Evolutionary conservation across 306 rosid species (phyloP), one percentile per base, ranked within the genome.

Genomic region (Albizia julibrissin): DNA sequence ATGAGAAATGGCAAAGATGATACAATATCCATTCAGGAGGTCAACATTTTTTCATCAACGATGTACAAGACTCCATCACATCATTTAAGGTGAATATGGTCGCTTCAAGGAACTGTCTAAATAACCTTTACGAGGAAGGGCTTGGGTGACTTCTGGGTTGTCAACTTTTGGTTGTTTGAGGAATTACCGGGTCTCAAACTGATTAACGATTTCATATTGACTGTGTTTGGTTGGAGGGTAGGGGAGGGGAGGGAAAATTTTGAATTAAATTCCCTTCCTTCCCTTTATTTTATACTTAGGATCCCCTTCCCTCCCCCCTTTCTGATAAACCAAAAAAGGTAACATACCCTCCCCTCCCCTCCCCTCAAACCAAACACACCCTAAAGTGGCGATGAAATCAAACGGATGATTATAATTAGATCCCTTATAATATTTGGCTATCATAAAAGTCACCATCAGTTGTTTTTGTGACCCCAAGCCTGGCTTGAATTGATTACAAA

Each of bases 91-190:
- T 62, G 43, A 43, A 47, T 69, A 12, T 65, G 64, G 31, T 33
- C 65, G 46, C 10, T 33, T 22, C 47, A 77, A 31, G 14, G 29
- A 75, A 34, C 79, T 54, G 26, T 11, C 50, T 22, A 33, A 68
- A n/a, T 75, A 21, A 33, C n/a, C 50, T 37, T 72, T 31, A 47
- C 76, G 15, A 27, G 54, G 37, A 26, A 27, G 54, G 37, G 75
- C 50, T 50, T 74, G 16, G 71, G 59, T 33, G 49, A 74, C 34
- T 80, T 74, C 33, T 44, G 18, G 66, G 52, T 83, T 79, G 74
- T 76, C 49, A 22, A n/a, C 12, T 69, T 16, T 11, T 34, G 21
- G 22, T 68, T 21, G 47, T 10, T 69, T 11, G 31, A 69, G 46
- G 33, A 69, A 69, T 22, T 1, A 40, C 14, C 5, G 52, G 74